These are phyloP conservation scores for Colletotrichum brevisporum DNA, from an alignment of 2,329 filamentous ascomycete species.

Conservation along the genomic window DNA sequence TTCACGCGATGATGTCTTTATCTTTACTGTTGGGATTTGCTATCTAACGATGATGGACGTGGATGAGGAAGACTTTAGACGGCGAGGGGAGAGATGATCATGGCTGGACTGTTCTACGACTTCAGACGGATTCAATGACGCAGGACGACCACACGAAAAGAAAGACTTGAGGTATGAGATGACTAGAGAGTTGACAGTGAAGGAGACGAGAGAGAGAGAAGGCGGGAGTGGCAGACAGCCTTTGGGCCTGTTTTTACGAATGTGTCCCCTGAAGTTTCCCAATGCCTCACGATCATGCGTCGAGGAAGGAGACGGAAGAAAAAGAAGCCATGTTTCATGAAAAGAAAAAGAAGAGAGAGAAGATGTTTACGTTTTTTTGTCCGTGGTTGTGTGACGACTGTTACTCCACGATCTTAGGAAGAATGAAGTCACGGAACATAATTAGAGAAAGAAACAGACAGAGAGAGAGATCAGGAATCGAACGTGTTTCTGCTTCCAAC, in stretches of 20 bases:
- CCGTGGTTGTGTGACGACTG: too few species aligned
- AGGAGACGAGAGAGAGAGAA: background rate
- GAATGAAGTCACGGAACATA: background rate
- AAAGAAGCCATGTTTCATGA: background rate
- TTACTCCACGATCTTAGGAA: background rate
- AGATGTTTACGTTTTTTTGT: background rate
- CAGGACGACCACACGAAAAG: conserved; percentile 5
- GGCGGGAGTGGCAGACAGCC: background rate
- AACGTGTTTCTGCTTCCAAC: background rate
- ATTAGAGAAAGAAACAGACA: background rate
- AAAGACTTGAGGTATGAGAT: background rate
- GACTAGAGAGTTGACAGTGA: too few species aligned
- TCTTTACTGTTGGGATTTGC: conserved; percentile 8
- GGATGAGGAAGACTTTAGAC: background rate
- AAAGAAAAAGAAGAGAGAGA: too few species aligned
- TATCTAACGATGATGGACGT: conserved; percentile 11
- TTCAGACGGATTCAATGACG: conserved; percentile 5
- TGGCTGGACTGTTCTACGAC: background rate
- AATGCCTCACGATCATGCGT: background rate
- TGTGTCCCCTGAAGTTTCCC: background rate
- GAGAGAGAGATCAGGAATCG: background rate
- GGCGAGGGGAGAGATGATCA: conserved; percentile 4
- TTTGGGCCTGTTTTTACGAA: background rate
- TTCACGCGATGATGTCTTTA: conserved; percentile 4
- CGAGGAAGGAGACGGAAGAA: background rate